phyloP scores from a whole-genome alignment of 2,329 filamentous ascomycete species.

The Chaetomium globosum region DNA sequence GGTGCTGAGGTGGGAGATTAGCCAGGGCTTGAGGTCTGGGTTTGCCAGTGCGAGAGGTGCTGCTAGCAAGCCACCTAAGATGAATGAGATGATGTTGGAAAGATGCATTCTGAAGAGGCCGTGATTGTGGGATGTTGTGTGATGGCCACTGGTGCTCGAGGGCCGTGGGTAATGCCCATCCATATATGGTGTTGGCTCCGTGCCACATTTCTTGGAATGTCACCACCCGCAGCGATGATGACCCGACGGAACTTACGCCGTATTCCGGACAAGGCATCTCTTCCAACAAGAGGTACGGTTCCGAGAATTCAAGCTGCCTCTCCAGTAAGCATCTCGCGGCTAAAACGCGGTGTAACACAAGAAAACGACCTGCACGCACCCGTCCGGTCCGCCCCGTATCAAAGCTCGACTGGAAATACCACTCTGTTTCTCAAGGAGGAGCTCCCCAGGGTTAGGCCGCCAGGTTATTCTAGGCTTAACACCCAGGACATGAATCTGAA shows the following conservation, averaged over 20 bases:
- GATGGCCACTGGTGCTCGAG: not conserved
- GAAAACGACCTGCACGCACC: not conserved
- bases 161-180: not conserved
- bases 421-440: not conserved
- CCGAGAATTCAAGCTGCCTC: not conserved
- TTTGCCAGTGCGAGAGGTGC: not conserved
- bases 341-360: slow-evolving; percentile 12
- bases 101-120: not conserved
- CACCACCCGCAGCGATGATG: not conserved
- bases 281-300: slow-evolving; percentile 2
- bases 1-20: slow-evolving; percentile 18
- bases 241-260: not conserved
- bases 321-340: slow-evolving; percentile 5
- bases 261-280: not conserved
- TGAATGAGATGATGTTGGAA: not conserved
- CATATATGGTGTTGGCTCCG: not conserved
- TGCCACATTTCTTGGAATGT: not conserved
- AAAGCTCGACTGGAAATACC: not conserved
- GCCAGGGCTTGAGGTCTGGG: slow-evolving; percentile 17
- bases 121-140: not conserved
- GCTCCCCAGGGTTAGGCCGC: not conserved
- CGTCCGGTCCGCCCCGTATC: not conserved
- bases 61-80: not conserved
- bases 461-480: too few relatives aligned
- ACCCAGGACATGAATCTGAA: too few relatives aligned